Base-by-base conservation (phyloP, 2,329 filamentous ascomycete species). In the Ambrosiella beaveri region DNA sequence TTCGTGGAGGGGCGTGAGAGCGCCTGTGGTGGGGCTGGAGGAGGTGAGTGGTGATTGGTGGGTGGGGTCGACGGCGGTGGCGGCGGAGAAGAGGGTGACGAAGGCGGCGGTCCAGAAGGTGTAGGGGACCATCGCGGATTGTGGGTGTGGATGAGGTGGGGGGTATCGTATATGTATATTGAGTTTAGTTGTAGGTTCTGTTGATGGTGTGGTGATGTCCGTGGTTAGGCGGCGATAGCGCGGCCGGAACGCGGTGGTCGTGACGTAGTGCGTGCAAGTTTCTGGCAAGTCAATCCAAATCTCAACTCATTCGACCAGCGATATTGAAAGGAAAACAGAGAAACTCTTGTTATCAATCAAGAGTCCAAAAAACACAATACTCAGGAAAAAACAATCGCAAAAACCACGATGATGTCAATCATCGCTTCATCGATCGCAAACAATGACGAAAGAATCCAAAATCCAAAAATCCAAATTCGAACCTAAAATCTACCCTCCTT, bases 1-100 rank as follows among this genome's bases (percentile, higher is more conserved):
- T 70, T 96, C 90, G 65, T 96, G 91, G 63, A 82, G 86, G 1
- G 76, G 74, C 0, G 78, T 81, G 59, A 62, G 54, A 6, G 66
- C 47, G 11, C 35, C 53, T 1, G 41, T 7, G 3, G 45, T n/a
- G 27, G 27, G 27, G 27, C 27, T 27, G 40, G 54, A 47, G 13
- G 39, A 9, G 7, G 27, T 17, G 7, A 53, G 62, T 47, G 7
- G 65, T 65, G 59, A 63, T 64, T 41, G 63, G 57, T 38, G 47
- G 59, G 47, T 11, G 12, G 27, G 12, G 12, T 8, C 47, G 19
- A 27, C 27, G 8, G 47, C 47, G 15, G 35, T 5, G 47, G 47
- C 17, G 15, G 47, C 8, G 1, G 47, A 1, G 6, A 27, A n/a
- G 15, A 41, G 9, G 1, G 15, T 54, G 52, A 38, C 39, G 19